Evolutionary conservation across 208 protist genomes (phyloP), one percentile per base, ranked within the genome.

Genomic region (Leishmania braziliensis): DNA sequence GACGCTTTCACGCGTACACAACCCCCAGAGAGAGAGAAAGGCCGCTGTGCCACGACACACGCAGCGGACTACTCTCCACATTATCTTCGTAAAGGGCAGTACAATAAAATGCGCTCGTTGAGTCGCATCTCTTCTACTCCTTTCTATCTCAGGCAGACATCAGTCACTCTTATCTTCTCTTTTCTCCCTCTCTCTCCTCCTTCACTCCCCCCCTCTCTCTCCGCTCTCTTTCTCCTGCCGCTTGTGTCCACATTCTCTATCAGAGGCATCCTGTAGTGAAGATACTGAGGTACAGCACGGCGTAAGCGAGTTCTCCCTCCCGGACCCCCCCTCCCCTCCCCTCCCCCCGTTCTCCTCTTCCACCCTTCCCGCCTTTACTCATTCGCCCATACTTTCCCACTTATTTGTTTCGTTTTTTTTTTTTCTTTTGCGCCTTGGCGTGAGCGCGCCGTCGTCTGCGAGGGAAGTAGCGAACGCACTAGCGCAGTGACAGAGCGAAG

Each of bases 181-280:
- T 74, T 77, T 78, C 73, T 73, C 68, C 33, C 75, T 83, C n/a
- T 79, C 79, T 46, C 4, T 46, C 43, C 43, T 46, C 4, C 43
- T 46, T 46, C 43, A 46, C 43, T 6, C 43, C 43, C 43, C 43
- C 43, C 43, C 4, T 46, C 43, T 46, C 43, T 46, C 43, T 46
- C 43, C 43, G 43, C 43, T 46, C 43, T 46, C 43, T 46, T 46
- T 46, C 43, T 46, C 43, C 43, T 46, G 43, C 43, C 43, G 4
- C 23, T 83, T 72, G 68, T 48, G 72, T 48, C 58, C 51, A n/a
- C 60, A 9, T 10, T 73, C 60, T 0, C 12, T 23, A 14, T 72
- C 18, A 39, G 2, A 18, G 60, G n/a, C 16, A 72, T 33, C 26
- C 20, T 72, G 66, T 33, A 46, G n/a, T 75, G 3, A 58, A 46